Evolutionary conservation across 345 rosid species (phyloP).

Genomic region (Melaleuca alternifolia): DNA sequence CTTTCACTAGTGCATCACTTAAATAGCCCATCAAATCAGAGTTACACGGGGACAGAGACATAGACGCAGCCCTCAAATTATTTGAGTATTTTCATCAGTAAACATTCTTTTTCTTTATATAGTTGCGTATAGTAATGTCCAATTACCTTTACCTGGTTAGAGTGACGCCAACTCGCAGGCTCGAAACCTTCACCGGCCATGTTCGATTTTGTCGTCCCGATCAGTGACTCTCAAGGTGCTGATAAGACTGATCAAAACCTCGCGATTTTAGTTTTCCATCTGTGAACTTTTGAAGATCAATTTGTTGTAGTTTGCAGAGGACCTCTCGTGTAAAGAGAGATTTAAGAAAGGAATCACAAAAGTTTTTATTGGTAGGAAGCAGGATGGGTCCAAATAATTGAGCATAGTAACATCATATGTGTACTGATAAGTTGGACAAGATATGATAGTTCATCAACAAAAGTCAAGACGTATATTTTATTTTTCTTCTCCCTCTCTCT

Average conservation of each 20-base stretch:
- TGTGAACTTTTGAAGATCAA: not conserved
- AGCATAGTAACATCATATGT: not conserved
- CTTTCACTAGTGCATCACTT: not conserved
- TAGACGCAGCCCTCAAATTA: not conserved
- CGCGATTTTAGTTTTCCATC: not conserved
- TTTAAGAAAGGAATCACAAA: not conserved
- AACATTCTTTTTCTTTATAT: not conserved
- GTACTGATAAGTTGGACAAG: slow-evolving; percentile 7
- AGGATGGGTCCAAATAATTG: slow-evolving; percentile 19
- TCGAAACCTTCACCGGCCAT: not conserved
- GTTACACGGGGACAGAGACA: not conserved
- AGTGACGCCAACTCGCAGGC: not conserved
- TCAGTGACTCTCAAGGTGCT: not conserved
- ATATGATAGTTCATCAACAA: slow-evolving; percentile 16
- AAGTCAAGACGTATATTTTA: not conserved
- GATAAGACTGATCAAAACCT: not conserved
- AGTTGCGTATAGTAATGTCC: not conserved
- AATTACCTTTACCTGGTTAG: not conserved
- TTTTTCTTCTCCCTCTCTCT: not conserved
- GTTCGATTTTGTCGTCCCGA: not conserved
- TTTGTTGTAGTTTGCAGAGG: not conserved
- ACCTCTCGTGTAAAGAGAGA: not conserved
- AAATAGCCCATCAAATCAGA: not conserved
- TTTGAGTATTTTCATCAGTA: not conserved
- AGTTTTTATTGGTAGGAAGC: not conserved